Evolutionary conservation across 192 early-diverging fungal species (phyloP).

Genomic region (Umbelopsis sp.): DNA sequence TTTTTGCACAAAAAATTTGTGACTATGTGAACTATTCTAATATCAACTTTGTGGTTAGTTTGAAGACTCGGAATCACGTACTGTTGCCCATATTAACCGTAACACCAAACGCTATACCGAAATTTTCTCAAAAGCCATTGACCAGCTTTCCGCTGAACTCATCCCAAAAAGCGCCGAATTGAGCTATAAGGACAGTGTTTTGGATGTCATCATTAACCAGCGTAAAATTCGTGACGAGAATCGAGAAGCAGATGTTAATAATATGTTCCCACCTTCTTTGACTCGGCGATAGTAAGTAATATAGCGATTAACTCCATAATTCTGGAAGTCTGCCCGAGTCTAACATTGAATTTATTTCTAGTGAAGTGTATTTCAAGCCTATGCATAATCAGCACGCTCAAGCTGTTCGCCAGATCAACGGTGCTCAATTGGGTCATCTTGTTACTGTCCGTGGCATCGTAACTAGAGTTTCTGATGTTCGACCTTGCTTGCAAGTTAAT

Average conservation of each 20-base stretch:
- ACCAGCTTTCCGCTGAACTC: slow-evolving; percentile 55
- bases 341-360: slow-evolving; percentile 22
- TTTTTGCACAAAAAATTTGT: neutral
- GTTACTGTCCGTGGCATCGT: slow-evolving; percentile 92
- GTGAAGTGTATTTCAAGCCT: slow-evolving; percentile 82
- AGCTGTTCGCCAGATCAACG: slow-evolving; percentile 88
- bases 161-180: slow-evolving; percentile 53
- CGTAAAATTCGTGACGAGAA: slow-evolving; percentile 70
- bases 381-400: slow-evolving; percentile 57
- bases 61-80: slow-evolving; percentile 41
- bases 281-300: slow-evolving; percentile 82
- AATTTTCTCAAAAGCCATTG: slow-evolving; percentile 78
- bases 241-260: slow-evolving; percentile 34
- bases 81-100: slow-evolving; percentile 68
- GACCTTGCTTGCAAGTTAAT: slow-evolving; percentile 86
- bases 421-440: slow-evolving; percentile 76
- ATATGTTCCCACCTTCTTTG: slow-evolving; percentile 76
- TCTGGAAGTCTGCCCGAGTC: no score
- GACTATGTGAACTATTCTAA: neutral
- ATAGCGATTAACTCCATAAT: no score
- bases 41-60: slow-evolving; percentile 27
- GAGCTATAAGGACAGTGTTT: slow-evolving; percentile 72
- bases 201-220: slow-evolving; percentile 90
- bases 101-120: slow-evolving; percentile 89
- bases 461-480: slow-evolving; percentile 92